A percentile compares a stretch with the other conserved stretches of the same genome.
Conservation (phyloP, 1,284 basidiomycete genomes). For the Ceratobasidium sp. region DNA sequence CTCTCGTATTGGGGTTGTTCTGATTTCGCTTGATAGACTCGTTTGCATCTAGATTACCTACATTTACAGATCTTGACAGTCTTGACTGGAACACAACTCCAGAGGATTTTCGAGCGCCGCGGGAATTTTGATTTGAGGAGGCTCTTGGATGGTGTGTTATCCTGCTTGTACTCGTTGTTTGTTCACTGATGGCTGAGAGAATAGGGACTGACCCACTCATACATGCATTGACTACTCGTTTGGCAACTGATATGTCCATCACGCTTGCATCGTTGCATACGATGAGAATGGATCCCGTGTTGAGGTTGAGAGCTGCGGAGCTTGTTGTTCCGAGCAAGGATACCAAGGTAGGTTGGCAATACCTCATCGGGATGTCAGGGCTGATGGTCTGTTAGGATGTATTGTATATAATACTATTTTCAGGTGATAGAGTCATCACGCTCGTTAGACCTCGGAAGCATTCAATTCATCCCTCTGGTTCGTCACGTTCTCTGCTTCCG, state of each 20-base stretch:
- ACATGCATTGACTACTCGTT: constrained; percentile 66
- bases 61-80: constrained; percentile 92
- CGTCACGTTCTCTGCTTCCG: neutral
- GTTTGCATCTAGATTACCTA: constrained; percentile 92
- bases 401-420: constrained; percentile 87
- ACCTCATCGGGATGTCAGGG: neutral
- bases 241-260: constrained; percentile 83
- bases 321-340: constrained; percentile 77
- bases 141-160: constrained; percentile 72
- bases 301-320: constrained; percentile 77
- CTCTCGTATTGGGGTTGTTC: constrained; percentile 23
- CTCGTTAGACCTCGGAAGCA: constrained; percentile 90
- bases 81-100: constrained; percentile 83
- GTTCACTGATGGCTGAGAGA: neutral
- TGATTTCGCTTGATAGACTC: constrained; percentile 66
- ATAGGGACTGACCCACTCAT: constrained; percentile 84
- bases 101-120: constrained; percentile 83
- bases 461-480: constrained; percentile 91
- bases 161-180: neutral
- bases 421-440: constrained; percentile 81
- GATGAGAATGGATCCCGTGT: constrained; percentile 69
- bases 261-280: constrained; percentile 82
- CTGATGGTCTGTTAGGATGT: constrained; percentile 66
- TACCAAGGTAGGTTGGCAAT: constrained; percentile 64
- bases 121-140: constrained; percentile 91